A percentile compares a stretch with the other conserved stretches of the same genome.
Conservation (phyloP, 1,284 basidiomycete species). For the Chondrostereum purpureum region DNA sequence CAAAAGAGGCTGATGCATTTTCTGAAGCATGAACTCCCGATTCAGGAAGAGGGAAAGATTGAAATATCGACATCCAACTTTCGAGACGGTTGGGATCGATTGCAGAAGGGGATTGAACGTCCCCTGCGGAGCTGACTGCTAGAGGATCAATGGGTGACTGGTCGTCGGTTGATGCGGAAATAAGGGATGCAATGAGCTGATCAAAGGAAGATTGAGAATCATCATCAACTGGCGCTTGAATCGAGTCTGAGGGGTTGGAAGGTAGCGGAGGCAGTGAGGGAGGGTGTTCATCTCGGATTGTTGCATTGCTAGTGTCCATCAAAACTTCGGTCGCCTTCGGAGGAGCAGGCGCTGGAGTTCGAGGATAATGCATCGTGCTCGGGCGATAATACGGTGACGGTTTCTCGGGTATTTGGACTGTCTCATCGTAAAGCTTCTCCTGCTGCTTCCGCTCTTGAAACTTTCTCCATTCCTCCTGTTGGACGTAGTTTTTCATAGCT, state of each 20-base stretch:
- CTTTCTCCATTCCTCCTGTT: slow-evolving; percentile 15
- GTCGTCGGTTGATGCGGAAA: not conserved
- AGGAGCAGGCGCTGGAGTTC: not conserved
- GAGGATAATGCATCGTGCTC: not conserved
- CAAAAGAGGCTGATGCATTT: too few relatives aligned
- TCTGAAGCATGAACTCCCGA: slow-evolving; percentile 17
- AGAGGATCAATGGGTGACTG: too few relatives aligned
- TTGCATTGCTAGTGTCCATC: slow-evolving; percentile 14
- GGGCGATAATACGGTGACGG: not conserved
- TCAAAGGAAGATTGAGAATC: not conserved
- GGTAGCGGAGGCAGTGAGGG: too few relatives aligned
- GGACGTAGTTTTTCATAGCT: slow-evolving; percentile 36
- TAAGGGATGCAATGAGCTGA: not conserved
- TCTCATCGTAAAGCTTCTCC: not conserved
- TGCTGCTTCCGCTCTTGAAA: slow-evolving; percentile 4
- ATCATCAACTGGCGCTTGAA: not conserved
- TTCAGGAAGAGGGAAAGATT: slow-evolving; percentile 29
- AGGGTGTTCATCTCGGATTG: not conserved
- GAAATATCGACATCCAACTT: slow-evolving; percentile 45
- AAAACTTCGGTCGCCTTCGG: slow-evolving; percentile 8
- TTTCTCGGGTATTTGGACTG: not conserved
- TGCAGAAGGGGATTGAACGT: slow-evolving; percentile 3
- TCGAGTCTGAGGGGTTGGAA: not conserved
- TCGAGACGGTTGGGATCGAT: slow-evolving; percentile 37
- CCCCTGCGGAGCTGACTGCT: too few relatives aligned